A percentile compares a stretch with the other conserved stretches of the same genome.
phyloP scores from a whole-genome alignment of 2,329 filamentous ascomycete genomes.

The Fusarium luffae region DNA sequence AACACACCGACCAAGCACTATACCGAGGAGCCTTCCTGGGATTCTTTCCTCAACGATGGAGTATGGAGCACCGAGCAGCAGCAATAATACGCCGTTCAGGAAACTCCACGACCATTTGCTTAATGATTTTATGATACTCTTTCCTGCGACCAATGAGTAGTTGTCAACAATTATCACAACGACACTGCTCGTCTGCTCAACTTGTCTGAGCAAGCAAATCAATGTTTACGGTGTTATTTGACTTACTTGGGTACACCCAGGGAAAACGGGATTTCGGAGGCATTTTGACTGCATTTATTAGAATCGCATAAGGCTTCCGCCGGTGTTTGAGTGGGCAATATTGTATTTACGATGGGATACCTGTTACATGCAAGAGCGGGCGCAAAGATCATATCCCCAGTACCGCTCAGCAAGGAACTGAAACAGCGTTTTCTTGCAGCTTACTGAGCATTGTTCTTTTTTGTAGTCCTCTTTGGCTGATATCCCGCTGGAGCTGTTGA shows the following conservation, averaged over 20 bases:
- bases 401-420: neutral
- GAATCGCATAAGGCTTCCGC: constrained; percentile 26
- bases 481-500: neutral
- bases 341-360: neutral
- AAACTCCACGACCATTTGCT: neutral
- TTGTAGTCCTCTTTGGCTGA: neutral
- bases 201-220: neutral
- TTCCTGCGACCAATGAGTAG: constrained; percentile 1
- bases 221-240: constrained; percentile 9
- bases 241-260: constrained; percentile 10
- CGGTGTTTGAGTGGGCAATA: constrained; percentile 11
- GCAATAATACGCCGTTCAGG: neutral
- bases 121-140: constrained; percentile 34
- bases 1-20: constrained; percentile 18
- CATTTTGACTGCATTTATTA: constrained; percentile 34
- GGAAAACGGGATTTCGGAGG: constrained; percentile 18
- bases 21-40: constrained; percentile 48
- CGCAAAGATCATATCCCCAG: neutral
- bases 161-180: constrained; percentile 3
- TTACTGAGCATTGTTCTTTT: neutral
- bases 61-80: constrained; percentile 39
- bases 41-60: constrained; percentile 48
- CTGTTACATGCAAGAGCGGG: neutral
- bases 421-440: neutral
- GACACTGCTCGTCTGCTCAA: constrained; percentile 4